Evolutionary conservation across 2,329 filamentous ascomycete genomes (phyloP), one percentile per base, ranked within the genome.

Genomic region (Trichoderma oligosporum): DNA sequence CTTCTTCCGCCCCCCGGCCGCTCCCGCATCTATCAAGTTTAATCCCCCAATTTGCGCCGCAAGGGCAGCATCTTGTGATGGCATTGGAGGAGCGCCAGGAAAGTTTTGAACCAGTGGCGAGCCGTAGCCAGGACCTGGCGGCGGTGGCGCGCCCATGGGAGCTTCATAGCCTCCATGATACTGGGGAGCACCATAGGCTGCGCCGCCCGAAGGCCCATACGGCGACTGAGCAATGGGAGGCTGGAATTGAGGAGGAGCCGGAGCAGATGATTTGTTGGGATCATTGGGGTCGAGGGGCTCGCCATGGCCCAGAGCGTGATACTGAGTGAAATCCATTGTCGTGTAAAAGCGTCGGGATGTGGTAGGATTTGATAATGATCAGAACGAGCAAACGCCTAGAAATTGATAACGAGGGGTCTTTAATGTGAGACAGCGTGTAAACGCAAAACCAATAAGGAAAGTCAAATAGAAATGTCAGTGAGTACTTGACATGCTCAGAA

Each of bases 11-110:
- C 74, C 74, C 2, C 76, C 76, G 47, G 82, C 70, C 33, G 78
- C 76, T 44, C 78, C 71, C 31, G 70, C 68, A 14, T 56, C 56
- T 8, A 52, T 84, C 63, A 96, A 76, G 38, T 80, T 85, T 81
- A 95, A 83, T 60, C 84, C 85, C 39, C 86, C 86, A 86, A 96
- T 88, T 72, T 95, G 91, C 56, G 84, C 81, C 45, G 85, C 80
- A 59, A 91, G 70, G 14, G 76, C 78, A 56, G 68, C 74, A 65
- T 83, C 80, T 57, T 73, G 74, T 55, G 70, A 68, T 20, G 70
- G 67, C 64, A 65, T 64, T 61, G 64, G 62, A 29, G 62, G 62
- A n/a, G n/a, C n/a, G 8, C 61, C 61, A 48, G 67, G 68, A 59
- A 62, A 62, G 48, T 39, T 39, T 60, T 71, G 71, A 16, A 62